Base-by-base conservation (phyloP, 805 yeast genomes). In the Metschnikowia peoriensis region DNA sequence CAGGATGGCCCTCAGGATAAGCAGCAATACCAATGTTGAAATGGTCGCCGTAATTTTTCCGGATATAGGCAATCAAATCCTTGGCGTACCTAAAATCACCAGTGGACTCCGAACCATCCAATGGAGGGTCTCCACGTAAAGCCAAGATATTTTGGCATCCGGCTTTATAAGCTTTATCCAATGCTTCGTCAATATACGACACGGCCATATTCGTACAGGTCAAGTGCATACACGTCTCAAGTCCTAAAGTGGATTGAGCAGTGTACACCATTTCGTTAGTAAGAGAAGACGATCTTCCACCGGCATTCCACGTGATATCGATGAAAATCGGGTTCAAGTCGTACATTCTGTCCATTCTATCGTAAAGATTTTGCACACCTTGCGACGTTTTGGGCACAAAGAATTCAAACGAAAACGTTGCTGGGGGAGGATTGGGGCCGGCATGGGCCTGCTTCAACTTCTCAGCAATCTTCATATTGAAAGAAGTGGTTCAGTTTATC, bases 251-350 rank as follows among this genome's bases (percentile, higher is more conserved):
- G 2, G 92, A 84, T 61, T 92, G 96, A 0, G 97, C 83, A 2
- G 96, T 90, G 60, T 90, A 82, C 6, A 94, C 96, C 81, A 94
- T 86, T 60, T 94, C 98, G 37, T 91, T 87, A 27, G 99, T 91
- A 57, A 91, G 73, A 41, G 84, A 83, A 6, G 96, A 85, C 46
- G 87, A 71, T 45, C 96, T 79, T 6, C 98, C 98, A 40, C 99
- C 99, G 3, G 99, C 99, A 65, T 93, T 93, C 99, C 99, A 94
- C 0, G 99, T 94, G 57, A 94, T 88, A 66, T 94, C 99, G 53
- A 94, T 85, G 69, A 94, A 94, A 58, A 88, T 83, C 1, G 99
- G 99, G 57, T 85, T 85, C 62, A 90, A 77, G 58, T 88, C 89
- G 69, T 89, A 90, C 99, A 94, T 94, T 68, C 97, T 83, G 66